Percentiles rank a stretch among this genome's conserved stretches.
Evolutionary conservation across 164 flowering plant species (phyloP).

Genomic region (Chimonanthus salicifolius): DNA sequence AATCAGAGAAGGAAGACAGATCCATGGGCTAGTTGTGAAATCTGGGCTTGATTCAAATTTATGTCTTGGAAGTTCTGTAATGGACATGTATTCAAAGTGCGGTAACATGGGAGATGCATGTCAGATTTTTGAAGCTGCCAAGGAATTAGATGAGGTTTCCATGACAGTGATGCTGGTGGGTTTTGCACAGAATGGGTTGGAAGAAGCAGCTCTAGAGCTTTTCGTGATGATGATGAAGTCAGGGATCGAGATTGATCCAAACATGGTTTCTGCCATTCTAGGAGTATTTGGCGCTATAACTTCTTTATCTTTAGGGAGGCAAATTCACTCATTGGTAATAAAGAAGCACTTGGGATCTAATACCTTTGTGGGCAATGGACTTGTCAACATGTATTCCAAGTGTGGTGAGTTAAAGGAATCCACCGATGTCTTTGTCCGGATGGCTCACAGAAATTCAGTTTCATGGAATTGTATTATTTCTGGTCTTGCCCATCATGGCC

Average conservation of each 20-base stretch:
- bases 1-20: constrained; percentile 57
- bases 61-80: constrained; percentile 68
- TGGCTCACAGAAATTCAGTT: constrained; percentile 46
- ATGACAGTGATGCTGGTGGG: constrained; percentile 81
- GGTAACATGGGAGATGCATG: constrained; percentile 55
- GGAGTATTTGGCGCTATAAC: constrained; percentile 63
- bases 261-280: constrained; percentile 71
- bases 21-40: constrained; percentile 64
- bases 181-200: constrained; percentile 79
- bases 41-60: constrained; percentile 56
- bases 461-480: constrained; percentile 90
- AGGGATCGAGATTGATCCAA: constrained; percentile 53
- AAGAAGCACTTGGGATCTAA: constrained; percentile 51
- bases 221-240: constrained; percentile 49
- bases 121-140: constrained; percentile 54
- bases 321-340: constrained; percentile 63
- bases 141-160: constrained; percentile 60
- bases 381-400: constrained; percentile 85
- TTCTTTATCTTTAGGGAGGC: constrained; percentile 62
- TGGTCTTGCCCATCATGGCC: constrained; percentile 83
- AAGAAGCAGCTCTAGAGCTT: constrained; percentile 61
- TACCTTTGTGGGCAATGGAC: constrained; percentile 69
- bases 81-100: constrained; percentile 93
- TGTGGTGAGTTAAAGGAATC: constrained; percentile 73
- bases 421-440: constrained; percentile 40